Evolutionary conservation across 2,329 filamentous ascomycete species (phyloP), one percentile per base, ranked within the genome.

Genomic region (Thielaviopsis populi): DNA sequence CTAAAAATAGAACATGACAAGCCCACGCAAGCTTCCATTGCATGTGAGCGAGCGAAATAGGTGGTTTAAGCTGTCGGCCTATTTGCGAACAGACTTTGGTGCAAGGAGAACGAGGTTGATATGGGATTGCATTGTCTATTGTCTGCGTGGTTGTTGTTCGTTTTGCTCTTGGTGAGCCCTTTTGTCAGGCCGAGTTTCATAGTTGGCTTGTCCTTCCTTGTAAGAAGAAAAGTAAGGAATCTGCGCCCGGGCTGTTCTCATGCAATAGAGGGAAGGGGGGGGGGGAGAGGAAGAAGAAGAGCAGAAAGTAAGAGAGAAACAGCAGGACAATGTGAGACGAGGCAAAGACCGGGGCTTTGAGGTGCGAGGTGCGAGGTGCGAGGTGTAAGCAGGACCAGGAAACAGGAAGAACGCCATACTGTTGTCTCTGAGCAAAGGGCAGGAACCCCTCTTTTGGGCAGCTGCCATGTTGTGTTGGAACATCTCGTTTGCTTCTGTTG

Each of bases 141-240:
- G 24, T 15, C 15, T 13, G 22, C 53, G 27, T 33, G 5, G 17
- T 27, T 33, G 24, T 8, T 30, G 11, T 54, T 30, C 24, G 27
- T 30, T 13, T 54, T 54, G 50, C 50, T 15, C 50, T 15, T 2
- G 17, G 17, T n/a, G 13, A n/a, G 41, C 41, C n/a, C n/a, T 3
- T 56, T 56, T 15, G 37, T 56, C 53, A 37, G 27, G 30, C 27
- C n/a, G 37, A 13, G 53, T 56, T 56, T 56, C 53, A 56, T 24
- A 11, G 3, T 27, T 33, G 30, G 24, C 53, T 33, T 37, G 53
- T 56, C 53, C 53, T 37, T 56, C 53, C 53, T 37, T 56, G 53
- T 19, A n/a, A 56, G 17, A 56, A 56, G 53, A 27, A 56, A 56
- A 56, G 53, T 56, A 56, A 19, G 53, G 53, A 56, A 56, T 37